Evolutionary conservation across 2,329 filamentous ascomycete species (phyloP).

Genomic region (Thermothelomyces thermophilus): DNA sequence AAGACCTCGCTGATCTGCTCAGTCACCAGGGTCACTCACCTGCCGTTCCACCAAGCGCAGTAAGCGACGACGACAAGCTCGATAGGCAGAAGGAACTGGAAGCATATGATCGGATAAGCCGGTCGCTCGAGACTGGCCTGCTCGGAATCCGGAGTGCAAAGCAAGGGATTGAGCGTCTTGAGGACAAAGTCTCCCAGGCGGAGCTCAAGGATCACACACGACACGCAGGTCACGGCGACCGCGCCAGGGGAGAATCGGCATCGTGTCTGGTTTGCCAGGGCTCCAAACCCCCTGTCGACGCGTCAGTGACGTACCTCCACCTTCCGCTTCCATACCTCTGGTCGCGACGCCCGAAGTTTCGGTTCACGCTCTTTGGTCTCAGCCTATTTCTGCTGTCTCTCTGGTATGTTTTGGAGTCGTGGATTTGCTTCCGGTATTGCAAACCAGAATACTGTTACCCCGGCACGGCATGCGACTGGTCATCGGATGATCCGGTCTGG

Average conservation of each 20-base stretch:
- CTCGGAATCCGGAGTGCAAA: constrained; percentile 48
- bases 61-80: constrained; percentile 14
- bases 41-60: constrained; percentile 9
- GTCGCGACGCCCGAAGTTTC: constrained; percentile 37
- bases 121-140: constrained; percentile 45
- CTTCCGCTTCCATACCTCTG: constrained; percentile 44
- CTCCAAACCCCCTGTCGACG: background rate
- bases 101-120: constrained; percentile 45
- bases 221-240: background rate
- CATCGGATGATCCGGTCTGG: constrained; percentile 52
- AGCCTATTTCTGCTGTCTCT: constrained; percentile 37
- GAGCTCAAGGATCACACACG: constrained; percentile 23
- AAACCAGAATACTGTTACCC: constrained; percentile 45
- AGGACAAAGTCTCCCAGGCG: constrained; percentile 42
- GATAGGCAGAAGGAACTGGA: constrained; percentile 38
- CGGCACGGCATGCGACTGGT: constrained; percentile 46
- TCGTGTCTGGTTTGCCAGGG: constrained; percentile 18
- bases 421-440: constrained; percentile 49
- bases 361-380: constrained; percentile 43
- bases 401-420: constrained; percentile 51
- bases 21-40: constrained; percentile 22
- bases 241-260: background rate
- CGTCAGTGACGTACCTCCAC: constrained; percentile 33
- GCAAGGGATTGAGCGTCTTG: constrained; percentile 52
- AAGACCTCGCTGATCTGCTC: constrained; percentile 49